Percentiles rank a stretch among this genome's conserved stretches.
Evolutionary conservation across 2,329 filamentous ascomycete species (phyloP).

Genomic region (Ceratocystis cacaofunesta): DNA sequence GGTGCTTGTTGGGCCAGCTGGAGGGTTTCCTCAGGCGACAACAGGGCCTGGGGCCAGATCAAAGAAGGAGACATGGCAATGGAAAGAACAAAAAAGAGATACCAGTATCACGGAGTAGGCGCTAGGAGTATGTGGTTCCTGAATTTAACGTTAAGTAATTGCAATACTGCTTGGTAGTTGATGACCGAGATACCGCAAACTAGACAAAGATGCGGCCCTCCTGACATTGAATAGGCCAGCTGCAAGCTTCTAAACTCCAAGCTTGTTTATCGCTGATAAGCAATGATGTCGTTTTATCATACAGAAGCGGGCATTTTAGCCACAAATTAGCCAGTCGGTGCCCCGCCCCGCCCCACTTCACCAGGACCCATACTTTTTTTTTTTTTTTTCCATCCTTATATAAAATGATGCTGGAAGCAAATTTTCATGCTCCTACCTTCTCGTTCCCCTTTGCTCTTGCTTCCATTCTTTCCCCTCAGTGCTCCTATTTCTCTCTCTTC

Average conservation of each 20-base stretch:
- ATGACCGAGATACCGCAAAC: neutral
- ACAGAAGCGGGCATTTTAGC: neutral
- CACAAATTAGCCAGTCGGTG: neutral
- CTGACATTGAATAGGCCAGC: neutral
- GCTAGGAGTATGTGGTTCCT: neutral
- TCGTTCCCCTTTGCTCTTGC: slow-evolving; percentile 9
- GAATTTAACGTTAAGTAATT: neutral
- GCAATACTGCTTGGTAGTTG: neutral
- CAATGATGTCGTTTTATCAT: neutral
- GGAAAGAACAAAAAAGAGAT: neutral
- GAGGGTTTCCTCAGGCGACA: slow-evolving; percentile 41
- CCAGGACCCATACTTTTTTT: neutral
- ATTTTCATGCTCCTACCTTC: neutral
- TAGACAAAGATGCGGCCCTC: neutral
- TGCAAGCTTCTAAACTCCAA: neutral
- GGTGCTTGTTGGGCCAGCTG: slow-evolving; percentile 48
- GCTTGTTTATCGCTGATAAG: slow-evolving; percentile 7
- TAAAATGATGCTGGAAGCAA: neutral
- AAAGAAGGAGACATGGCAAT: slow-evolving; percentile 36
- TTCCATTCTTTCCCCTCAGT: slow-evolving; percentile 6
- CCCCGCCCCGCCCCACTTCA: slow-evolving; percentile 10
- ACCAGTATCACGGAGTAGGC: neutral
- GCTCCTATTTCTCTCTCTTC: slow-evolving; percentile 5
- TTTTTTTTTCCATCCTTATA: neutral
- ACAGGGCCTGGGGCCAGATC: slow-evolving; percentile 40